Evolutionary conservation across 345 rosid species (phyloP).

Genomic region (Pugionium cornutum): DNA sequence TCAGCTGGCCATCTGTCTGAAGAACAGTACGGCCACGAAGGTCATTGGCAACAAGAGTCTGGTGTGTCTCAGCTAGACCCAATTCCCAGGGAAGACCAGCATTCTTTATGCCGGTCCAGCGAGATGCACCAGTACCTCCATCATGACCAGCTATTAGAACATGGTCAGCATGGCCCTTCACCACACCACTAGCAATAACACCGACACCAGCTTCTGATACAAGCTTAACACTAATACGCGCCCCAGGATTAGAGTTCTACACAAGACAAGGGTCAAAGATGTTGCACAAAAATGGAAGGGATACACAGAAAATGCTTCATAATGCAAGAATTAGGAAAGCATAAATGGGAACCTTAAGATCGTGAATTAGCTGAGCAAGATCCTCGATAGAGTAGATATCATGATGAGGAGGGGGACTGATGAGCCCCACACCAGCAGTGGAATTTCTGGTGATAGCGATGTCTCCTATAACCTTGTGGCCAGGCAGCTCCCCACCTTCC

Average conservation of each 20-base stretch:
- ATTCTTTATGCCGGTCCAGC: constrained; percentile 99
- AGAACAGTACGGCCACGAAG: constrained; percentile 98
- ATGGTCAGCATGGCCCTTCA: constrained; percentile 99
- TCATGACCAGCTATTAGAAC: constrained; percentile 97
- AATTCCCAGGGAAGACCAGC: constrained; percentile 99
- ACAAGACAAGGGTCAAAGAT: constrained; percentile 2
- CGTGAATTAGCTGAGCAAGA: constrained; percentile 97
- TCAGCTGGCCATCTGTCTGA: constrained; percentile 98
- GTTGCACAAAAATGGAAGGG: constrained; percentile 17
- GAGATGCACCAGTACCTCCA: constrained; percentile 99
- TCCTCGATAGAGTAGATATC: constrained; percentile 99
- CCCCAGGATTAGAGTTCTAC: constrained; percentile 92
- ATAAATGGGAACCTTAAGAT: constrained; percentile 78
- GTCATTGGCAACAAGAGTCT: constrained; percentile 97
- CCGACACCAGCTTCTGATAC: constrained; percentile 99
- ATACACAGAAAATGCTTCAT: background rate
- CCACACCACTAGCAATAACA: constrained; percentile 98
- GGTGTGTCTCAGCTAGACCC: constrained; percentile 99
- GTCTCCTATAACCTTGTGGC: constrained; percentile 98
- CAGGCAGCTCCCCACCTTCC: constrained; percentile 99
- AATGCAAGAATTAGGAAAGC: background rate
- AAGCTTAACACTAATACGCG: constrained; percentile 91
- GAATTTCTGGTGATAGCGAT: constrained; percentile 96
- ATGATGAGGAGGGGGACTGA: constrained; percentile 99
- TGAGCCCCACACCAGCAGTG: constrained; percentile 98